These are phyloP conservation scores for Pseudodiploospora longispora DNA, from an alignment of 2,329 filamentous ascomycete genomes.

Conservation along the genomic window DNA sequence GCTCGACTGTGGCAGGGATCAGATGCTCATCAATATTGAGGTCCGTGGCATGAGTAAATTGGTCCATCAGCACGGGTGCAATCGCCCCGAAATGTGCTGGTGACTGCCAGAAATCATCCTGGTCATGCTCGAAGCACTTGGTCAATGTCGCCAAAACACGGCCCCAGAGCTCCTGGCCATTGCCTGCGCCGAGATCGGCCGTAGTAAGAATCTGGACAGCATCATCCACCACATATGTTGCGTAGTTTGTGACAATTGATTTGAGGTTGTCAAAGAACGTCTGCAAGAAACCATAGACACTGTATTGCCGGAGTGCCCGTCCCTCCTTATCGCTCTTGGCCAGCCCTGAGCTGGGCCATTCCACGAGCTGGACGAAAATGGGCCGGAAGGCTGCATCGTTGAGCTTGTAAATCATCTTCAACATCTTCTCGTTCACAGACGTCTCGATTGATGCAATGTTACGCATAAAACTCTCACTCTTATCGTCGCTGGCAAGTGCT, in stretches of 20 bases:
- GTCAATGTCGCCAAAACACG: constrained; percentile 63
- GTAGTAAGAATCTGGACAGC: constrained; percentile 54
- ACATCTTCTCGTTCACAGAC: constrained; percentile 58
- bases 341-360: constrained; percentile 61
- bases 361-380: constrained; percentile 77
- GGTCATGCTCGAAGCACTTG: constrained; percentile 77
- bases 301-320: constrained; percentile 57
- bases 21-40: constrained; percentile 43
- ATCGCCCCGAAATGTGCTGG: constrained; percentile 77
- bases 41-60: constrained; percentile 45
- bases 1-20: constrained; percentile 68
- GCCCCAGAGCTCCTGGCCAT: constrained; percentile 55
- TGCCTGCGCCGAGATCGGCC: constrained; percentile 37
- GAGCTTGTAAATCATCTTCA: constrained; percentile 93
- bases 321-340: constrained; percentile 54
- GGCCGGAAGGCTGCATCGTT: constrained; percentile 92
- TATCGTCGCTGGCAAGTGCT: constrained; percentile 39
- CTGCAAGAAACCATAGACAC: constrained; percentile 72
- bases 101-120: constrained; percentile 93
- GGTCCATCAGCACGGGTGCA: constrained; percentile 58
- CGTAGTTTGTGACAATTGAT: constrained; percentile 90
- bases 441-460: constrained; percentile 54
- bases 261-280: constrained; percentile 79
- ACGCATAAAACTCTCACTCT: constrained; percentile 33
- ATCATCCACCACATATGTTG: constrained; percentile 73